Conservation (phyloP, 306 rosid species). For the Ammopiptanthus mongolicus region DNA sequence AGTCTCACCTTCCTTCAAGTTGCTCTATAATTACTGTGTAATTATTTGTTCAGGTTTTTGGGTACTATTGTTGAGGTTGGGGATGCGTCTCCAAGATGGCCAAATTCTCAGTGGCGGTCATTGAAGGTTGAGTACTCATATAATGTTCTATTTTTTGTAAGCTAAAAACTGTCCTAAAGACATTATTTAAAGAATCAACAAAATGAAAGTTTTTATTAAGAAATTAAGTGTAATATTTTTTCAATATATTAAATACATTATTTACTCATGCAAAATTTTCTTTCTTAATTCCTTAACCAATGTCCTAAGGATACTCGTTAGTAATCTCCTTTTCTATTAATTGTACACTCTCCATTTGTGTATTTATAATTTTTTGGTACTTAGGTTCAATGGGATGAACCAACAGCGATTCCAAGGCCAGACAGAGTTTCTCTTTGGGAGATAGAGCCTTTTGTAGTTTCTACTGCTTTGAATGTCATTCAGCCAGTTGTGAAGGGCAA, state of each 20-base stretch:
- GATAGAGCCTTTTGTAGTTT: conserved; percentile 70
- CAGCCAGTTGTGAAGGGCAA: conserved; percentile 53
- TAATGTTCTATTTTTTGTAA: background rate
- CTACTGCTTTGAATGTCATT: conserved; percentile 40
- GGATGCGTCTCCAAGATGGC: conserved; percentile 62
- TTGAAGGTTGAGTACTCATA: conserved; percentile 52
- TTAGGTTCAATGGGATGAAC: conserved; percentile 91
- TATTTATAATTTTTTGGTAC: background rate
- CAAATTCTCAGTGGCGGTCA: conserved; percentile 74
- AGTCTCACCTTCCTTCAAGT: background rate
- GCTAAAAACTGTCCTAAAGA: too few species aligned
- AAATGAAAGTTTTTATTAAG: too few species aligned
- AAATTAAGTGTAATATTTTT: too few species aligned
- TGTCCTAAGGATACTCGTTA: too few species aligned
- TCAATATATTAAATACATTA: too few species aligned
- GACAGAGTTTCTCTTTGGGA: conserved; percentile 91
- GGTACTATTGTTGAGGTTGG: conserved; percentile 84
- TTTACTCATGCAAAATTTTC: too few species aligned
- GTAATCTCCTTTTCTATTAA: background rate
- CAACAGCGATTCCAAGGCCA: conserved; percentile 73
- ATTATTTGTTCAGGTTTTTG: conserved; percentile 53
- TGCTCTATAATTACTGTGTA: conserved; percentile 8
- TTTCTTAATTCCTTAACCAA: too few species aligned
- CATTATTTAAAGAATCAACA: too few species aligned
- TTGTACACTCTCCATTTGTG: background rate